Conservation (phyloP, 257 asterid species). For the Catharanthus roseus region DNA sequence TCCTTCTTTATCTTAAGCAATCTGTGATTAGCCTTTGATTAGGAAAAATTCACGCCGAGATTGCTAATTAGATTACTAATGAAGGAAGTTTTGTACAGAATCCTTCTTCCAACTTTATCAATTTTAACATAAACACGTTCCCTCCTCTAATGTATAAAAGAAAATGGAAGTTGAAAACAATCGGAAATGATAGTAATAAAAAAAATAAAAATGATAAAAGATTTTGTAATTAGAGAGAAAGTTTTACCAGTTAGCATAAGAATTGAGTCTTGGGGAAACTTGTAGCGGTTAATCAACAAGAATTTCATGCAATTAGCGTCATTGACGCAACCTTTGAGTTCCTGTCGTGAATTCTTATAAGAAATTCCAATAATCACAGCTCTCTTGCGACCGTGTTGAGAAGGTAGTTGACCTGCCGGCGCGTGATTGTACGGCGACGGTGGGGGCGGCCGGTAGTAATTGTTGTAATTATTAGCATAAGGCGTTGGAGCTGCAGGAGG, state of each 20-base stretch:
- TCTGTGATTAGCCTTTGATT: no score
- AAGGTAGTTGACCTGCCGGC: conserved; percentile 33
- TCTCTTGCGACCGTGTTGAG: conserved; percentile 54
- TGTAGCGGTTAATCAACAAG: conserved; percentile 56
- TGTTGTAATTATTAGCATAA: conserved; percentile 18
- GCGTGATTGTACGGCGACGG: conserved; percentile 42
- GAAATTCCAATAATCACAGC: conserved; percentile 86
- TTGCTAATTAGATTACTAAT: no score
- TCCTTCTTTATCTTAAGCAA: no score
- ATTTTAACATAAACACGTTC: no score
- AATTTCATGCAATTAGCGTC: conserved; percentile 84
- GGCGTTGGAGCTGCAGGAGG: no score
- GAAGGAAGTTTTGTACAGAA: no score
- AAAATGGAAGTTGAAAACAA: no score
- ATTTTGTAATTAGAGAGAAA: background rate
- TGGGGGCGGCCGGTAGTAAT: conserved; percentile 30
- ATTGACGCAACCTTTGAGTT: conserved; percentile 84
- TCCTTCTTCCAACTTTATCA: no score
- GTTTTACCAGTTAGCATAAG: conserved; percentile 78
- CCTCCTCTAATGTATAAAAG: no score
- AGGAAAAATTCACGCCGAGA: no score
- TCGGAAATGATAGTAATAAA: no score
- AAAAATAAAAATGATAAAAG: background rate
- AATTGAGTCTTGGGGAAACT: conserved; percentile 70
- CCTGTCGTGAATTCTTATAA: conserved; percentile 42